Evolutionary conservation across 164 flowering plant species (phyloP), one percentile per base, ranked within the genome.

Genomic region (Vitis rupestris): DNA sequence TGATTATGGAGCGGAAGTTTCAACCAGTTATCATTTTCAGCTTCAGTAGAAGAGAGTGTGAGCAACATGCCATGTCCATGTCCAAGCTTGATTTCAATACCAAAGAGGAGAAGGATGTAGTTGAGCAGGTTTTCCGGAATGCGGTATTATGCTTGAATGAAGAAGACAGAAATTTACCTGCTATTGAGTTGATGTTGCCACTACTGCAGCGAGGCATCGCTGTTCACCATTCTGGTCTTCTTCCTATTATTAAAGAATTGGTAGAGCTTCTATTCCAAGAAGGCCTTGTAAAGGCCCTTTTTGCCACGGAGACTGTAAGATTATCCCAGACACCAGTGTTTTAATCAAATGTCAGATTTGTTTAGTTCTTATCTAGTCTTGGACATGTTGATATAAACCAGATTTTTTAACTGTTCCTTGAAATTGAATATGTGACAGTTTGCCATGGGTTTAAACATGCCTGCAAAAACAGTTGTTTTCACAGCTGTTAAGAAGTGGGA

Each of bases 391-490:
- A 66, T 65, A 9, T 53, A 31, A 14, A 9, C 23, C 47, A 60
- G 27, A 1, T 8, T 64, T 65, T 7, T 50, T 29, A 12, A 19
- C 49, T 64, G 27, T 61, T 63, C 17, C 67, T 52, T 72, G 7
- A 37, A 37, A 2, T 37, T 37, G 44, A 37, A 37, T 6, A 37
- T 37, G 8, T 69, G 50, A 61, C 83, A 96, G 99, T 93, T 96
- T 79, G 99, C 99, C 11, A 96, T 96, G 99, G 99, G 99, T 51
- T 87, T 96, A 72, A 96, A 93, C 75, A 96, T 96, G 99, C 99
- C 99, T 53, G 99, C 99, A 74, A 96, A 93, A 83, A 96, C 99
- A 61, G 98, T 93, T 62, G 97, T 96, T 47, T 96, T 96, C 77
- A 93, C 99, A 11, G 75, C 95, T 75, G 87, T 90, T 37, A 93